These are phyloP conservation scores for Babesia bigemina DNA, from an alignment of 169 alveolate species.

Conservation along the genomic window DNA sequence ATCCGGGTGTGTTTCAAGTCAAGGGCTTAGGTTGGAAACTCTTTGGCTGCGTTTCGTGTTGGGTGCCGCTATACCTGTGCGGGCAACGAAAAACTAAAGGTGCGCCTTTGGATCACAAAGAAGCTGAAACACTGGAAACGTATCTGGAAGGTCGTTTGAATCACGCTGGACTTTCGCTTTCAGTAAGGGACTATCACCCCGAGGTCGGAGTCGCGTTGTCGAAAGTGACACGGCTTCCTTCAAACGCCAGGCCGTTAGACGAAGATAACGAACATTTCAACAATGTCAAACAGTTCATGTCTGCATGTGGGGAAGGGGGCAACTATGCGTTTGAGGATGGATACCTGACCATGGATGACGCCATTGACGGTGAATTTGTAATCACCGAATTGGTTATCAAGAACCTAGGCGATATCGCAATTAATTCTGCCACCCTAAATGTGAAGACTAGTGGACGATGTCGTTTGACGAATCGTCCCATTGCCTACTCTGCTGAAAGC, in stretches of 20 bases:
- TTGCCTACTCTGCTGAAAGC: slow-evolving; percentile 11
- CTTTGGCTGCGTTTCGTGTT: slow-evolving; percentile 41
- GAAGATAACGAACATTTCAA: not conserved
- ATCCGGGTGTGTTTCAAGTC: slow-evolving; percentile 24
- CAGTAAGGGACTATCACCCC: slow-evolving; percentile 19
- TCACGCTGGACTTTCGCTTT: slow-evolving; percentile 22
- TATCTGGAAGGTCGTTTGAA: not conserved
- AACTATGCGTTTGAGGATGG: slow-evolving; percentile 7
- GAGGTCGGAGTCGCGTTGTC: slow-evolving; percentile 26
- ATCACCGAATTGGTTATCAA: slow-evolving; percentile 26
- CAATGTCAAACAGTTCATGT: not conserved
- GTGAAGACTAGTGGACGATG: slow-evolving; percentile 34
- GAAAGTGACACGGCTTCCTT: slow-evolving; percentile 26
- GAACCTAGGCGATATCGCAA: slow-evolving; percentile 23
- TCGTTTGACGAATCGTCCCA: slow-evolving; percentile 16
- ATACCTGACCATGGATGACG: slow-evolving; percentile 14
- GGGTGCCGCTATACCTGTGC: slow-evolving; percentile 58
- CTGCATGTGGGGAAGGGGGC: not conserved
- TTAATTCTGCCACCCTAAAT: slow-evolving; percentile 8
- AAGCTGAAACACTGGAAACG: not conserved
- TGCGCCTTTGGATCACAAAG: not conserved
- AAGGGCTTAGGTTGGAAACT: slow-evolving; percentile 62
- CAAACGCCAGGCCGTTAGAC: slow-evolving; percentile 6
- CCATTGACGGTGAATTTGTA: slow-evolving; percentile 47
- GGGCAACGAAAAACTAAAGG: slow-evolving; percentile 41